These are phyloP conservation scores for Hygrophila difformis DNA, from an alignment of 257 asterid genomes.

Conservation along the genomic window DNA sequence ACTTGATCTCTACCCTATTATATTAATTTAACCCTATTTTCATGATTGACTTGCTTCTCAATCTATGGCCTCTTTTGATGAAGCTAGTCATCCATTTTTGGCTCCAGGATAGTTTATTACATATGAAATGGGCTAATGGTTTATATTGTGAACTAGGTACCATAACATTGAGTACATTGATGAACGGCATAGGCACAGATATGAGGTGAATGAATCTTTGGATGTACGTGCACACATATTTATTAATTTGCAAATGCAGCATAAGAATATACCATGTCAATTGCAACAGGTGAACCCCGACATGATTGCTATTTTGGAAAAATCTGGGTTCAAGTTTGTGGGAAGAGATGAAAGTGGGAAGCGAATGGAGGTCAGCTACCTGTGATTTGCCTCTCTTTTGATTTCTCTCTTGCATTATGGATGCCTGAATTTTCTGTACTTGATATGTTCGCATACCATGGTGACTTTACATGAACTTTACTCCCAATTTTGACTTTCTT, in stretches of 20 bases:
- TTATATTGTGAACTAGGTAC: conserved; percentile 39
- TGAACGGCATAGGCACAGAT: conserved; percentile 93
- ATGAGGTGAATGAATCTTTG: conserved; percentile 48
- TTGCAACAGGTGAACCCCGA: conserved; percentile 80
- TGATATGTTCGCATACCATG: background rate
- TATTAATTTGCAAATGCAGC: conserved; percentile 3
- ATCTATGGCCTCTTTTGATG: background rate
- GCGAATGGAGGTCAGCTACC: conserved; percentile 79
- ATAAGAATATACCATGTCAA: conserved; percentile 11
- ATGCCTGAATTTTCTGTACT: background rate
- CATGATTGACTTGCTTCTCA: too few relatives aligned
- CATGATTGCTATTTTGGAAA: conserved; percentile 50
- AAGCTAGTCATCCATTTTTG: background rate
- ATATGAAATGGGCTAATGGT: conserved; percentile 13
- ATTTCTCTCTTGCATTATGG: conserved; percentile 2
- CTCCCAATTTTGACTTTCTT: conserved; percentile 4
- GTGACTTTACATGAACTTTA: conserved; percentile 7
- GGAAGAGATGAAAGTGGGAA: conserved; percentile 89
- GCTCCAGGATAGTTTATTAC: background rate
- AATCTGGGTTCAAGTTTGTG: conserved; percentile 79
- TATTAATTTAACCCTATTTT: too few relatives aligned
- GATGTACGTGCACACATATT: conserved; percentile 9
- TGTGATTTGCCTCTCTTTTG: conserved; percentile 5
- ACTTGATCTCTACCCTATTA: too few relatives aligned
- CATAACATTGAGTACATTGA: conserved; percentile 59